A percentile compares a stretch with the other conserved stretches of the same genome.
phyloP scores from a whole-genome alignment of 2,329 filamentous ascomycete genomes.

The Fusarium redolens region DNA sequence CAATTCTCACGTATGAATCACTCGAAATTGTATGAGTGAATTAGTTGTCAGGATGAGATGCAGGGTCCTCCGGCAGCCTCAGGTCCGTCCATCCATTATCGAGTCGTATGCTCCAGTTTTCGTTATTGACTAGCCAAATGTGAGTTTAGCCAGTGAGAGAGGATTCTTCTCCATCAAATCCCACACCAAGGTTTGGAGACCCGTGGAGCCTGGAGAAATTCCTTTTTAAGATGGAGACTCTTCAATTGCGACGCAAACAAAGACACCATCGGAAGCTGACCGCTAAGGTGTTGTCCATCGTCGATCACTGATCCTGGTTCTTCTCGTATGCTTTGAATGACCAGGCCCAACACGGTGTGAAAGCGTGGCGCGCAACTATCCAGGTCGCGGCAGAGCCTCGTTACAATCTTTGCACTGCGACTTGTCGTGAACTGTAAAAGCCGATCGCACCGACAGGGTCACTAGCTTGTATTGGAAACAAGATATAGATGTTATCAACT shows the following conservation, averaged over 20 bases:
- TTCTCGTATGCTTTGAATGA: slow-evolving; percentile 22
- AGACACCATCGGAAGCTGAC: slow-evolving; percentile 33
- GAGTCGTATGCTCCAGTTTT: slow-evolving; percentile 27
- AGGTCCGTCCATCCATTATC: slow-evolving; percentile 28
- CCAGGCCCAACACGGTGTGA: slow-evolving; percentile 12
- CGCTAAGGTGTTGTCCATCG: slow-evolving; percentile 34
- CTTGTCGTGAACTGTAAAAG: slow-evolving; percentile 27
- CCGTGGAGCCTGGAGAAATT: slow-evolving; percentile 25
- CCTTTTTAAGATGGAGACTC: slow-evolving; percentile 23
- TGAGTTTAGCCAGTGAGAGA: slow-evolving; percentile 21
- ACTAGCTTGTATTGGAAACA: slow-evolving; percentile 9
- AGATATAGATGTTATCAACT: slow-evolving; percentile 2
- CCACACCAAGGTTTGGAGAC: slow-evolving; percentile 34
- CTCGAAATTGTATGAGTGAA: slow-evolving; percentile 46
- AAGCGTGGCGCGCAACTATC: slow-evolving; percentile 31
- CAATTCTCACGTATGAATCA: slow-evolving; percentile 9
- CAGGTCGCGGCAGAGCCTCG: slow-evolving; percentile 24
- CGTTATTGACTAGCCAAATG: slow-evolving; percentile 11
- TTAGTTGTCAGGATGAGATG: slow-evolving; percentile 38
- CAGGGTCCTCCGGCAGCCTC: slow-evolving; percentile 42
- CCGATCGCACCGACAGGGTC: slow-evolving; percentile 14
- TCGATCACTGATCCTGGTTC: slow-evolving; percentile 32
- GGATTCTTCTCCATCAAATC: slow-evolving; percentile 30
- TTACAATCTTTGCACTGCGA: slow-evolving; percentile 24
- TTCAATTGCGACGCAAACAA: slow-evolving; percentile 12